Percentiles rank a stretch among this genome's conserved stretches.
phyloP scores from a whole-genome alignment of 192 early-diverging fungal species.

The Entomortierella chlamydospora region DNA sequence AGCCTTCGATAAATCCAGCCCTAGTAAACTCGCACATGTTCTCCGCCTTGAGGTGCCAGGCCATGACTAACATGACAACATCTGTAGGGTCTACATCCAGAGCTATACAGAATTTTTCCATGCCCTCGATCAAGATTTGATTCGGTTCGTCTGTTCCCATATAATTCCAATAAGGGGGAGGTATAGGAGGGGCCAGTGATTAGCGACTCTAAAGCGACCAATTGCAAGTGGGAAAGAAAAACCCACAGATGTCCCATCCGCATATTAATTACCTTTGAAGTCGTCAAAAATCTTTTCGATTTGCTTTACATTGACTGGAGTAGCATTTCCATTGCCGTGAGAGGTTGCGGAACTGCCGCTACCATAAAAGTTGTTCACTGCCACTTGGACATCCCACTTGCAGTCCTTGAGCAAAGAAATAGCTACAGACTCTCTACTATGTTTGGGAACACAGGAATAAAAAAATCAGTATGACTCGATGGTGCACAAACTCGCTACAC shows the following conservation, averaged over 20 bases:
- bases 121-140: conserved; percentile 79
- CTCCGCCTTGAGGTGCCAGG: conserved; percentile 75
- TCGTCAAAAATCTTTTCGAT: conserved; percentile 74
- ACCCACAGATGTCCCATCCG: background rate
- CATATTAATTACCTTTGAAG: conserved; percentile 73
- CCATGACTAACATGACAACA: conserved; percentile 76
- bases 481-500: background rate
- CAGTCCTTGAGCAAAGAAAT: conserved; percentile 61
- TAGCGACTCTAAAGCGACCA: background rate
- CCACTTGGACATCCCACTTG: conserved; percentile 77
- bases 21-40: conserved; percentile 81
- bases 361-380: conserved; percentile 72
- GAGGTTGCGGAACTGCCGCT: conserved; percentile 32
- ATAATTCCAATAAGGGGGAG: background rate
- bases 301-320: conserved; percentile 51
- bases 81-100: conserved; percentile 80
- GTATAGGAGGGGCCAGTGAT: background rate
- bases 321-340: conserved; percentile 6
- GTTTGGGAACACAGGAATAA: background rate
- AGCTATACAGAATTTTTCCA: conserved; percentile 73
- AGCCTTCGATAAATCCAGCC: conserved; percentile 79
- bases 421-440: conserved; percentile 67
- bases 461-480: background rate
- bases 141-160: conserved; percentile 62
- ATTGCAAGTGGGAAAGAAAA: background rate